Conservation (phyloP, 1,139 yeast genomes). For the Debaryomyces psychrophilus region DNA sequence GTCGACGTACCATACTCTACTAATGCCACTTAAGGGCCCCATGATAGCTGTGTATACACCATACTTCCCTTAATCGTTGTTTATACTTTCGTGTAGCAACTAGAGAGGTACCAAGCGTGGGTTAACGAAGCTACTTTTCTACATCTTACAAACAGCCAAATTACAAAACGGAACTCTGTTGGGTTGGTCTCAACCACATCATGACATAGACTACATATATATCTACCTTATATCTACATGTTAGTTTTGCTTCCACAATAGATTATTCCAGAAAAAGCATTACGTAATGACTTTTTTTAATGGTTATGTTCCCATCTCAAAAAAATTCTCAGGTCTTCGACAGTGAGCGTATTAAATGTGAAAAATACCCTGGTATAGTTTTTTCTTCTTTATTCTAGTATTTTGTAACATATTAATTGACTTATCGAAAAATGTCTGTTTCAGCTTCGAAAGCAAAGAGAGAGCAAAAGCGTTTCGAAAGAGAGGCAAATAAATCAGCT, state of each 20-base stretch:
- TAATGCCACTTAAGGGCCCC: no score
- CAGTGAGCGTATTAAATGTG: slow-evolving; percentile 2
- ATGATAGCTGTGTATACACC: no score
- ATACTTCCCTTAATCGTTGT: no score
- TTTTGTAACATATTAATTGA: slow-evolving; percentile 2
- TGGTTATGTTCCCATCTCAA: slow-evolving; percentile 9
- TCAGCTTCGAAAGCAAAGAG: slow-evolving; percentile 97
- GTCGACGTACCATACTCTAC: no score
- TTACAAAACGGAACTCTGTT: no score
- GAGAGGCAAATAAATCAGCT: slow-evolving; percentile 68
- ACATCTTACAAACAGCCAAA: no score
- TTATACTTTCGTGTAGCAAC: no score
- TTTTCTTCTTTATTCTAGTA: neutral
- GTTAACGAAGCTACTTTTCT: no score
- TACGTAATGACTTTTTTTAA: slow-evolving; percentile 5
- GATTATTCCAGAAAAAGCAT: neutral
- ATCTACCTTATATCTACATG: neutral
- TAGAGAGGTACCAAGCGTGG: no score
- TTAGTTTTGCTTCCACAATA: neutral
- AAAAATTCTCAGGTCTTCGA: slow-evolving; percentile 11
- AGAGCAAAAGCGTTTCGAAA: slow-evolving; percentile 76
- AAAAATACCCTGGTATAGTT: slow-evolving; percentile 3
- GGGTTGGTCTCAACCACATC: no score
- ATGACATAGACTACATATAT: neutral
- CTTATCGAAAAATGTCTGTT: slow-evolving; percentile 39